Base-by-base conservation (phyloP, 1,284 basidiomycete species). In the Leccinum angustisporum region DNA sequence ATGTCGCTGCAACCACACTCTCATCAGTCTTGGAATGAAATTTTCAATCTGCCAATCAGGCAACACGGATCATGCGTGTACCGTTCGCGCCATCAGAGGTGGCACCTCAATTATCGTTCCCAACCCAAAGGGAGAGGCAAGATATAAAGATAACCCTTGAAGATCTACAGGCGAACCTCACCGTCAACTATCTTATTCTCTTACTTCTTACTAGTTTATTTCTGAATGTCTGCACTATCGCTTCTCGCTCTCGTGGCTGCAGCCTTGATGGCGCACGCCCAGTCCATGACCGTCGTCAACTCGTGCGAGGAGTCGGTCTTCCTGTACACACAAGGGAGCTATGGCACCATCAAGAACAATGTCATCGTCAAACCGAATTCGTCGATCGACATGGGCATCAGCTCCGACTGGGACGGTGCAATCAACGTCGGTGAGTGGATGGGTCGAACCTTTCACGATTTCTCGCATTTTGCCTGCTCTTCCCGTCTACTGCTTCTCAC, bases 351-450 rank as follows among this genome's bases (percentile, higher is more conserved):
- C 53, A 50, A 56, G 11, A 68, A 65, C 60, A 57, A 70, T 11
- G 58, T 71, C 48, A 56, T 48, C n/a, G 60, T 72, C 21, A 54
- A 7, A 4, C 8, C 43, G 2, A 30, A 53, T 7, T 40, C n/a
- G 16, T 46, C 43, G 1, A 43, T 59, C 18, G 57, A 71, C 66
- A 55, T 71, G 62, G 70, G 59, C 55, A 66, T 69, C 18, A 63
- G 60, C 54, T 43, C 66, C 31, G 56, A 72, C 58, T 71, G 67
- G 64, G 66, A 72, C 30, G 69, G 71, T 33, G 69, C 66, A 33
- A 27, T 69, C 54, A 67, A 67, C 43, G 62, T 66, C 34, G 67
- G 69, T 63, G 60, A 60, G 69, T 59, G 61, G 7, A 8, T 5
- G 16, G 30, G 33, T 33, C 30, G 16, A 30, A 7, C 27, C 21